Percentiles rank a stretch among this genome's conserved stretches.
Conservation (phyloP, 192 early-diverging fungal genomes). For the Coemansia sp. region DNA sequence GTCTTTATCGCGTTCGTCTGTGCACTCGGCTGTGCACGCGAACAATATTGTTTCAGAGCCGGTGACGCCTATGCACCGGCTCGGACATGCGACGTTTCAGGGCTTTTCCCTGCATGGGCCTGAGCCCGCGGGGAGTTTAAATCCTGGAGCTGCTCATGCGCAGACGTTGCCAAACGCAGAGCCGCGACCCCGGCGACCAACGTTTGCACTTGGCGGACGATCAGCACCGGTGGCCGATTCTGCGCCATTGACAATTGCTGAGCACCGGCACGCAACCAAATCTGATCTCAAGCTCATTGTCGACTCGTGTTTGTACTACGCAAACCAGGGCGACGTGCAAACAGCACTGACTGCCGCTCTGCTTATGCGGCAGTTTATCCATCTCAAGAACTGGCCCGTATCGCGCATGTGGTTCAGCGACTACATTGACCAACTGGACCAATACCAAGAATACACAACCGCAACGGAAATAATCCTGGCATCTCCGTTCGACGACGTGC, state of each 20-base stretch:
- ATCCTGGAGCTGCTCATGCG: too few species aligned
- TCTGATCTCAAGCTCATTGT: conserved; percentile 34
- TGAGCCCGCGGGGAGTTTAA: too few species aligned
- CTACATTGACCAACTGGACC: conserved; percentile 49
- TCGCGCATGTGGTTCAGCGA: conserved; percentile 37
- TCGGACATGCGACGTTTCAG: conserved; percentile 3
- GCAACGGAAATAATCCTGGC: conserved; percentile 48
- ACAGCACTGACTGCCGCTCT: conserved; percentile 52
- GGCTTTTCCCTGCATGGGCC: neutral
- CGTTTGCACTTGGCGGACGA: conserved; percentile 1
- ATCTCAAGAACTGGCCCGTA: conserved; percentile 25
- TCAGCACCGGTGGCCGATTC: neutral
- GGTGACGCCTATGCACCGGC: conserved; percentile 21
- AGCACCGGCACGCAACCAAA: conserved; percentile 34
- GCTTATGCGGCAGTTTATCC: conserved; percentile 50
- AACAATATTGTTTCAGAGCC: conserved; percentile 32
- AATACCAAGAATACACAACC: conserved; percentile 24
- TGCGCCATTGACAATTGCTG: conserved; percentile 6
- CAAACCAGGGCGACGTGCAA: conserved; percentile 47
- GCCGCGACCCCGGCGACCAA: conserved; percentile 5
- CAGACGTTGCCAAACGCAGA: neutral
- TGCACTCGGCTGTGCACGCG: conserved; percentile 16
- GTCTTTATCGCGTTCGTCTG: conserved; percentile 17
- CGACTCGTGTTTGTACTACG: conserved; percentile 50
- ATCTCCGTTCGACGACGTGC: conserved; percentile 33